Conservation (phyloP, 805 yeast species). For the Candida railenensis region DNA sequence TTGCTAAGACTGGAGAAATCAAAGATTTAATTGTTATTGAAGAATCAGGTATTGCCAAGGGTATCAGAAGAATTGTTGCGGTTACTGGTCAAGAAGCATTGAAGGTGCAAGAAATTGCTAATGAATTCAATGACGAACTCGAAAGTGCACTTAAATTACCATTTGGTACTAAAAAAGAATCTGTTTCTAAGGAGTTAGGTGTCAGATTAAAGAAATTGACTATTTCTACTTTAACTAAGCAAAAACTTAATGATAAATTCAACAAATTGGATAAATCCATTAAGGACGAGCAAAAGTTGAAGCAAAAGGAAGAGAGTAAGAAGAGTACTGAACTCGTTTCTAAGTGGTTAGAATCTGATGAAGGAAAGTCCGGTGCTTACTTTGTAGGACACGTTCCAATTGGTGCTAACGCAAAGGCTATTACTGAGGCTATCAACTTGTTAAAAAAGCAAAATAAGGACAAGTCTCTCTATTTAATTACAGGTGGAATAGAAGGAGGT, state of each 20-base stretch:
- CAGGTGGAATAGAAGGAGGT: conserved; percentile 56
- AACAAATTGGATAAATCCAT: conserved; percentile 77
- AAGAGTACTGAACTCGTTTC: conserved; percentile 76
- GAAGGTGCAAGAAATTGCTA: conserved; percentile 84
- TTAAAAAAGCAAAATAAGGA: conserved; percentile 74
- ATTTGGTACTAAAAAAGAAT: conserved; percentile 77
- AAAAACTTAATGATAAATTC: conserved; percentile 70
- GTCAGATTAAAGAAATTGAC: conserved; percentile 79
- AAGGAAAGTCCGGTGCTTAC: conserved; percentile 49
- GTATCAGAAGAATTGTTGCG: conserved; percentile 96
- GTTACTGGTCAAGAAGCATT: conserved; percentile 91
- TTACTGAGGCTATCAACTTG: conserved; percentile 86
- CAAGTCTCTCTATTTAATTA: conserved; percentile 75
- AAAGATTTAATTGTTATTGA: conserved; percentile 86
- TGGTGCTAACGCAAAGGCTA: conserved; percentile 85
- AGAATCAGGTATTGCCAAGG: conserved; percentile 98
- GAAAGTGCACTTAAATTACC: conserved; percentile 60
- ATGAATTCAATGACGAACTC: conserved; percentile 63
- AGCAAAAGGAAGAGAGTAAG: conserved; percentile 86
- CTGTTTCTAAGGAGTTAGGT: conserved; percentile 77
- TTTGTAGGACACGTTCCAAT: conserved; percentile 70
- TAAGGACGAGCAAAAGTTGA: conserved; percentile 83
- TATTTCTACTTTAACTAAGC: conserved; percentile 80
- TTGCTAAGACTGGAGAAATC: conserved; percentile 87
- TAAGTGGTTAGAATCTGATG: conserved; percentile 55